Conservation (phyloP, 2,329 filamentous ascomycete genomes). For the Aspergillus awamori region DNA sequence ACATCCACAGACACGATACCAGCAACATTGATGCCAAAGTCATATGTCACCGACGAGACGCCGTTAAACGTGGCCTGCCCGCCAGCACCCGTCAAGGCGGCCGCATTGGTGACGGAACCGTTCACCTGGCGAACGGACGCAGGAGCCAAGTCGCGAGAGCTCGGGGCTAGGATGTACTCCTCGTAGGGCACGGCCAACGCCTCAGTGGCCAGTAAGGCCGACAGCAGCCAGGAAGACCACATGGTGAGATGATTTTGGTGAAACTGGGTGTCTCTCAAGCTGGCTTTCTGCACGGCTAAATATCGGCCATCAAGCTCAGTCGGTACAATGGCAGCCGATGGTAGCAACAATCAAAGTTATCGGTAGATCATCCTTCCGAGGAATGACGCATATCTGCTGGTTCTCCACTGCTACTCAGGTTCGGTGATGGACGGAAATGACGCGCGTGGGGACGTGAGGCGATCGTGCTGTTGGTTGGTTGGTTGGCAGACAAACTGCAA, state of each 20-base stretch:
- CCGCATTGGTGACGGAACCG: conserved; percentile 31
- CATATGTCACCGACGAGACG: conserved; percentile 41
- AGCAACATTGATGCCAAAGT: conserved; percentile 45
- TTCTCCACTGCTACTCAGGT: background rate
- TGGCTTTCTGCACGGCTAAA: background rate
- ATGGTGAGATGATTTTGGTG: background rate
- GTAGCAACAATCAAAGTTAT: background rate
- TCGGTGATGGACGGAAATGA: background rate
- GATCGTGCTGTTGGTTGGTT: background rate
- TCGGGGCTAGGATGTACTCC: conserved; percentile 39
- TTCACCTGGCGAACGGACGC: conserved; percentile 31
- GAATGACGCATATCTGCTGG: background rate
- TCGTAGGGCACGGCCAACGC: conserved; percentile 29
- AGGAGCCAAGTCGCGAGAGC: conserved; percentile 31
- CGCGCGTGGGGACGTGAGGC: background rate
- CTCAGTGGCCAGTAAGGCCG: conserved; percentile 13
- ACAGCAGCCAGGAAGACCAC: conserved; percentile 11
- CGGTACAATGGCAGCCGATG: background rate
- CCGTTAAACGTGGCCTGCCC: conserved; percentile 19
- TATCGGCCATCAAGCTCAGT: background rate
- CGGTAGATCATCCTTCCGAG: conserved; percentile 1
- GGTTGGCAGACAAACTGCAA: background rate
- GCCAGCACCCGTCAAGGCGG: conserved; percentile 15
- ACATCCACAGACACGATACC: conserved; percentile 43
- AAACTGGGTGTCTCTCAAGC: background rate